Percentiles rank a stretch among this genome's conserved stretches.
Evolutionary conservation across 768 basidiomycete species (phyloP).

Genomic region (Russula sp.): DNA sequence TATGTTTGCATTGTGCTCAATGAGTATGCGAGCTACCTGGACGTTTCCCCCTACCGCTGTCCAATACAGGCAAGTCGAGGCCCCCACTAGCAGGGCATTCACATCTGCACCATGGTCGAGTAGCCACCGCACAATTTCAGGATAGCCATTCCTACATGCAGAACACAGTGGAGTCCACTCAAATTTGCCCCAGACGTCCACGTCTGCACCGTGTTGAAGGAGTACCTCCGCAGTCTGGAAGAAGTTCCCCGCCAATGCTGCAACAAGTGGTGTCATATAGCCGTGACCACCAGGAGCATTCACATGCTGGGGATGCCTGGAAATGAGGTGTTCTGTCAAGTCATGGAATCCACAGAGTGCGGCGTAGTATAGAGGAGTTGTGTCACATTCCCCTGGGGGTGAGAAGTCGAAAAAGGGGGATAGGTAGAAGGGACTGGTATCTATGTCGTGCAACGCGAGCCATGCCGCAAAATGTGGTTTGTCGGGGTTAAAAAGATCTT

Average conservation of each 20-base stretch:
- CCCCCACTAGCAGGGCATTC: not conserved
- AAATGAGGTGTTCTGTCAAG: not conserved
- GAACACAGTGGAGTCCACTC: not conserved
- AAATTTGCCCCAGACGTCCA: not conserved
- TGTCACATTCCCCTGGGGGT: not conserved
- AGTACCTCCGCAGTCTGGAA: not conserved
- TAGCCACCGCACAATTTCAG: not conserved
- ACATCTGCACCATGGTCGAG: not conserved
- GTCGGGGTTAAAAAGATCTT: not conserved
- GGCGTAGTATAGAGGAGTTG: not conserved
- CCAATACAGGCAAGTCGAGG: not conserved
- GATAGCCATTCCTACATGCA: not conserved
- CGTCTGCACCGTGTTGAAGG: not conserved
- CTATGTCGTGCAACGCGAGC: not conserved
- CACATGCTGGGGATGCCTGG: not conserved
- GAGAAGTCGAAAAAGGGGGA: not conserved
- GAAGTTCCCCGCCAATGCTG: not conserved
- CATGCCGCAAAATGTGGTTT: not conserved
- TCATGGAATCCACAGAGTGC: not conserved
- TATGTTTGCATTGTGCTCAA: not conserved
- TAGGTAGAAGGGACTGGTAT: not conserved
- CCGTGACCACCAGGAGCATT: not conserved
- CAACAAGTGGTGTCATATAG: not conserved
- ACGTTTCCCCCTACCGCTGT: not conserved
- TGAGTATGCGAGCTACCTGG: not conserved